Evolutionary conservation across 2,329 filamentous ascomycete genomes (phyloP).

Genomic region (Aspergillus brasiliensis): DNA sequence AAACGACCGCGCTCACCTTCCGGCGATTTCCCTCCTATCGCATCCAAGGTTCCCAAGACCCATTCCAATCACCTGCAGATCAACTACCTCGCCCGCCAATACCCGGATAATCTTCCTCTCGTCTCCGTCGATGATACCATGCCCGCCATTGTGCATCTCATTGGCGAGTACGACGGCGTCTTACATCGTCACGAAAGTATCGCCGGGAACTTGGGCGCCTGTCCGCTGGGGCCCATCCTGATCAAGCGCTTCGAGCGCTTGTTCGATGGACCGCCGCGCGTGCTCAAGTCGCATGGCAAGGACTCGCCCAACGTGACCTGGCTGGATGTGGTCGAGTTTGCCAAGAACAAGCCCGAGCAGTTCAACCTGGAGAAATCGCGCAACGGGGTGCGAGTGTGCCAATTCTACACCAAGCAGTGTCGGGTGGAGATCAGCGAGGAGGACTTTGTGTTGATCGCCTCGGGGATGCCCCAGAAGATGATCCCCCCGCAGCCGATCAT

Average conservation of each 20-base stretch:
- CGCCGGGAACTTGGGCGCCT: slow-evolving; percentile 80
- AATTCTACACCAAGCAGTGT: slow-evolving; percentile 78
- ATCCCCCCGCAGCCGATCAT: slow-evolving; percentile 79
- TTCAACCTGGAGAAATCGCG: slow-evolving; percentile 71
- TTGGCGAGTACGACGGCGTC: slow-evolving; percentile 82
- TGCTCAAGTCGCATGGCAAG: slow-evolving; percentile 64
- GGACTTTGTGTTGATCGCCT: slow-evolving; percentile 81
- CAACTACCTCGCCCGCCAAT: slow-evolving; percentile 67
- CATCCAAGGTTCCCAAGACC: slow-evolving; percentile 57
- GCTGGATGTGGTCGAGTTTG: slow-evolving; percentile 84
- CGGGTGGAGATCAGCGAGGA: slow-evolving; percentile 85
- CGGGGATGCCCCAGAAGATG: slow-evolving; percentile 78
- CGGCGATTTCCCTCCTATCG: slow-evolving; percentile 40
- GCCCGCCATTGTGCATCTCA: slow-evolving; percentile 69
- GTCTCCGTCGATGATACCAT: slow-evolving; percentile 70
- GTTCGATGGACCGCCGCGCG: slow-evolving; percentile 77
- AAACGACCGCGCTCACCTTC: slow-evolving; percentile 51
- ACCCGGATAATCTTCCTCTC: slow-evolving; percentile 62
- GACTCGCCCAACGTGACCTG: slow-evolving; percentile 69
- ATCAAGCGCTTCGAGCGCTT: slow-evolving; percentile 84
- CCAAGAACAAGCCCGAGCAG: slow-evolving; percentile 75
- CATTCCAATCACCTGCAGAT: slow-evolving; percentile 64
- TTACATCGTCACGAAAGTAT: slow-evolving; percentile 84
- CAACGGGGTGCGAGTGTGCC: slow-evolving; percentile 72
- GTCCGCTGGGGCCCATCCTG: slow-evolving; percentile 77